Evolutionary conservation across 1,139 yeast genomes (phyloP).

Genomic region (Pichia sp.): DNA sequence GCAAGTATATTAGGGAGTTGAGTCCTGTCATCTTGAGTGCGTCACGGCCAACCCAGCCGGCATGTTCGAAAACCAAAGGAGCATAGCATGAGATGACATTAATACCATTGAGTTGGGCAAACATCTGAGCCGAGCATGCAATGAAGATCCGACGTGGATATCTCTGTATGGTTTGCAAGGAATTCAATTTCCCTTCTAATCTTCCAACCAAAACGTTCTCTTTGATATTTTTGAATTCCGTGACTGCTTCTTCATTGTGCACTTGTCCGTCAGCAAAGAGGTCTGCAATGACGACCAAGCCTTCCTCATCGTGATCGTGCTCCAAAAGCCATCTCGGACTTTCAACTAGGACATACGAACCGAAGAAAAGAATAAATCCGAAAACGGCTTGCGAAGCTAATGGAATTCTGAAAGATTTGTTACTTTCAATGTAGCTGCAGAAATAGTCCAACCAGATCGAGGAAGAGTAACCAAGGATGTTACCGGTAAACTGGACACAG

Average conservation of each 20-base stretch:
- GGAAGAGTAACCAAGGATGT: slow-evolving; percentile 77
- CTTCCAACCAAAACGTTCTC: slow-evolving; percentile 74
- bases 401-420: slow-evolving; percentile 76
- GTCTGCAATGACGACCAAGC: slow-evolving; percentile 77
- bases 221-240: slow-evolving; percentile 72
- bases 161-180: slow-evolving; percentile 61
- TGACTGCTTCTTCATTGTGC: slow-evolving; percentile 51
- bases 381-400: slow-evolving; percentile 70
- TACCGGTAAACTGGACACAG: slow-evolving; percentile 89
- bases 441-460: slow-evolving; percentile 91
- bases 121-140: slow-evolving; percentile 86
- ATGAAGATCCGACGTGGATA: slow-evolving; percentile 78
- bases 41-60: slow-evolving; percentile 87
- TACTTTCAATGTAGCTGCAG: slow-evolving; percentile 55
- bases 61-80: slow-evolving; percentile 88
- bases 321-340: slow-evolving; percentile 88
- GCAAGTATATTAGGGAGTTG: slow-evolving; percentile 69
- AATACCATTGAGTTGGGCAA: slow-evolving; percentile 91
- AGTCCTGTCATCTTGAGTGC: slow-evolving; percentile 94
- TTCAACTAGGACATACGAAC: slow-evolving; percentile 76
- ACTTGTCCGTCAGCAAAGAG: slow-evolving; percentile 66
- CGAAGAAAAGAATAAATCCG: slow-evolving; percentile 63
- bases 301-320: slow-evolving; percentile 85
- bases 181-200: slow-evolving; percentile 71
- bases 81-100: slow-evolving; percentile 91